Percentiles rank a stretch among this genome's conserved stretches.
These are phyloP conservation scores for slime mould (Dictyostelium discoideum) DNA, from an alignment of 78 protist genomes.

Conservation along the genomic window dicty_2.7 NC_007088.5:509001-509500, in stretches of 20 bases:
- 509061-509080: not conserved
- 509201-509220: conserved; percentile 81
- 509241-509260: conserved; percentile 11
- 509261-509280: conserved; percentile 4
- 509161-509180: not conserved
- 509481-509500: conserved; percentile 26
- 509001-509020: not conserved
- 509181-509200: conserved; percentile 13
- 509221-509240: conserved; percentile 54
- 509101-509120: not conserved
- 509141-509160: not conserved
- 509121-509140: not conserved
- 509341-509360: too few relatives aligned
- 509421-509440: conserved; percentile 22
- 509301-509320: conserved; percentile 3
- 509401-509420: conserved; percentile 37
- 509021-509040: not conserved
- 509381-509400: conserved; percentile 57
- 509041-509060: not conserved
- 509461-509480: conserved; percentile 78
- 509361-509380: conserved; percentile 21
- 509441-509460: conserved; percentile 50
- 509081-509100: not conserved
- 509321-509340: too few relatives aligned
- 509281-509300: not conserved